These are phyloP conservation scores for Sporothrix phasma DNA, from an alignment of 2,329 filamentous ascomycete species.

Conservation along the genomic window DNA sequence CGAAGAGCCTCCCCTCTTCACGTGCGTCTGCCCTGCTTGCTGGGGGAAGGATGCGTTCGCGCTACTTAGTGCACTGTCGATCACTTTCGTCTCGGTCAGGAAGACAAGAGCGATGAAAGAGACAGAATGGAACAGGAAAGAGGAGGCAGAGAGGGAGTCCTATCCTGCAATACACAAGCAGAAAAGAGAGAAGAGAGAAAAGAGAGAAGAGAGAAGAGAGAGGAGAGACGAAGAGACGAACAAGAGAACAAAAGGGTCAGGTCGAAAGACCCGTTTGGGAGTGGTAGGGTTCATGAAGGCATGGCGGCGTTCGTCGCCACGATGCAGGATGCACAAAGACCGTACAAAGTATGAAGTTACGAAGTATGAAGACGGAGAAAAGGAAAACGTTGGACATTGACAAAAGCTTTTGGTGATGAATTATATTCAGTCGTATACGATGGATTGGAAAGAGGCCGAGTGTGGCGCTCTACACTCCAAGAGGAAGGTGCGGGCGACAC, in stretches of 20 bases:
- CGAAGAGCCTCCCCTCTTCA: not conserved
- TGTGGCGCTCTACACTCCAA: too few relatives aligned
- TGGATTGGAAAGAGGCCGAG: not conserved
- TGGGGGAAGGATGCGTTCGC: not conserved
- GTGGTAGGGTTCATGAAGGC: not conserved
- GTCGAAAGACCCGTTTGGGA: not conserved
- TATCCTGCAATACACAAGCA: not conserved
- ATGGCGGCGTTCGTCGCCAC: not conserved
- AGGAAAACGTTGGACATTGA: not conserved
- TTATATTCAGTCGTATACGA: not conserved
- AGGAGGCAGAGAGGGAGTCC: not conserved
- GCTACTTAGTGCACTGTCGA: not conserved
- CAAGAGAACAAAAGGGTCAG: too few relatives aligned
- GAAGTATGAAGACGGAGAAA: not conserved
- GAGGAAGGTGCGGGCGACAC: not conserved
- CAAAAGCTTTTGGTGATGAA: too few relatives aligned
- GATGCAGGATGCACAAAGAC: too few relatives aligned
- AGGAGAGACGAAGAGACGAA: too few relatives aligned
- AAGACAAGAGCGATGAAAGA: too few relatives aligned
- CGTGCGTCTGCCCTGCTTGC: not conserved
- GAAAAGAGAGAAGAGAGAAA: not conserved
- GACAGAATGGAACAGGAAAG: too few relatives aligned
- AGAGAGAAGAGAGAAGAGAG: not conserved
- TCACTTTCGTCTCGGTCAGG: slow-evolving; percentile 3
- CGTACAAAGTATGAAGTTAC: too few relatives aligned